Base-by-base conservation (phyloP, 805 yeast genomes). In the Candida andamanensis region DNA sequence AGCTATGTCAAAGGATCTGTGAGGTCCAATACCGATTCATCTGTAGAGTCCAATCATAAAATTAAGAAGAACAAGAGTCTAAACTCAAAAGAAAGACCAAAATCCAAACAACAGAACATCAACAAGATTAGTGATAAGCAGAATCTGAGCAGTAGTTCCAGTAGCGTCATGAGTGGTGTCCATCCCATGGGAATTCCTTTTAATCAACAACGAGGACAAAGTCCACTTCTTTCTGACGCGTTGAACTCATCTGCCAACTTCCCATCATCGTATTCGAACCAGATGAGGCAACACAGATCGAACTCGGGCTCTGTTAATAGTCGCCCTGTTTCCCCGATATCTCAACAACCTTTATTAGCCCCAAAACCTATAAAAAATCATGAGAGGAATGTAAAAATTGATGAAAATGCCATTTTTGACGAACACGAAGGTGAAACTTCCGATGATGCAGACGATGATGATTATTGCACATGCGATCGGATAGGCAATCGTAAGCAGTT, bases 271-370 rank as follows among this genome's bases (percentile, higher is more conserved):
- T 61, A 62, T 41, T 50, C 58, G 3, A 49, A 48, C 19, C 65
- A 58, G 20, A 57, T 58, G 12, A 58, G 49, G 32, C 56, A 54
- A 27, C 47, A 50, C 36, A 40, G 66, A n/a, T 51, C 62, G 3
- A 55, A 50, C 30, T 49, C 57, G 1, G 42, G 40, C 2, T 32
- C 46, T 10, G 15, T 30, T 8, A 42, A 44, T 14, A 42, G 49
- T 24, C 36, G 53, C 30, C 52, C 59, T 4, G 44, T 39, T 1
- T 45, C 56, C 6, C 58, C 60, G 3, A 23, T 26, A 22, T 41
- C 40, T 13, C 41, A 39, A 29, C 32, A 24, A 17, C 31, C 42
- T 5, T 26, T 26, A 26, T 4, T 18, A 3, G 21, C 30, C 9
- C 37, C 37, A 5, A 34, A 18, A 17, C 37, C 37, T 17, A 17